These are phyloP conservation scores for Hypomontagnella submonticulosa DNA, from an alignment of 495 filamentous ascomycete species.

Conservation along the genomic window DNA sequence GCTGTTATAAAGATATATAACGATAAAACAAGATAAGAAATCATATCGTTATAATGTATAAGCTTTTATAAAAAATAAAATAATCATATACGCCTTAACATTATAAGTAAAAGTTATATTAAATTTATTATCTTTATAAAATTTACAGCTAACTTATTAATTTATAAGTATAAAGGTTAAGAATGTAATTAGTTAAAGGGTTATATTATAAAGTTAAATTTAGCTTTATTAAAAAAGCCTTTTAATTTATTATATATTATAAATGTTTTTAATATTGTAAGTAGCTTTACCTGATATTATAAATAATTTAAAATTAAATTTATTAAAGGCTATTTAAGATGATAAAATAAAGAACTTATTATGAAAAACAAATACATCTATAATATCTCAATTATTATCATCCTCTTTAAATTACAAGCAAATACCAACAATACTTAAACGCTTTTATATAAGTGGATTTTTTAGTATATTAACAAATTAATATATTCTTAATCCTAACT, in stretches of 20 bases:
- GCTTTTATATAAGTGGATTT: neutral
- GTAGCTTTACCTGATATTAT: neutral
- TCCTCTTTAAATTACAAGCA: neutral
- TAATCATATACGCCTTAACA: neutral
- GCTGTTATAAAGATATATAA: neutral
- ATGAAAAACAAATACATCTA: neutral
- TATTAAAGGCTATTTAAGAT: neutral
- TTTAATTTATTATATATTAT: neutral
- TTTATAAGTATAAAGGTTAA: neutral
- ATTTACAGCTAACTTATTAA: neutral
- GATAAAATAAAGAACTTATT: neutral
- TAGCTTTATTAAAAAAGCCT: neutral
- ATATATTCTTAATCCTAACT: neutral
- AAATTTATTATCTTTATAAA: neutral
- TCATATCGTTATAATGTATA: neutral
- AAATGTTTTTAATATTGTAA: neutral
- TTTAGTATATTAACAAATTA: neutral
- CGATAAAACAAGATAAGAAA: neutral
- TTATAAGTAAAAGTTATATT: neutral
- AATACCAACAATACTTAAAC: neutral
- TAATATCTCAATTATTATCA: too few species aligned
- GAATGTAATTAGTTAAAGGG: neutral
- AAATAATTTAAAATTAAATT: neutral
- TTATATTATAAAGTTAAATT: neutral
- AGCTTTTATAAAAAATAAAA: neutral